Percentiles rank a stretch among this genome's conserved stretches.
These are phyloP conservation scores for Cornus florida DNA, from an alignment of 148 eudicot species.

Conservation along the genomic window DNA sequence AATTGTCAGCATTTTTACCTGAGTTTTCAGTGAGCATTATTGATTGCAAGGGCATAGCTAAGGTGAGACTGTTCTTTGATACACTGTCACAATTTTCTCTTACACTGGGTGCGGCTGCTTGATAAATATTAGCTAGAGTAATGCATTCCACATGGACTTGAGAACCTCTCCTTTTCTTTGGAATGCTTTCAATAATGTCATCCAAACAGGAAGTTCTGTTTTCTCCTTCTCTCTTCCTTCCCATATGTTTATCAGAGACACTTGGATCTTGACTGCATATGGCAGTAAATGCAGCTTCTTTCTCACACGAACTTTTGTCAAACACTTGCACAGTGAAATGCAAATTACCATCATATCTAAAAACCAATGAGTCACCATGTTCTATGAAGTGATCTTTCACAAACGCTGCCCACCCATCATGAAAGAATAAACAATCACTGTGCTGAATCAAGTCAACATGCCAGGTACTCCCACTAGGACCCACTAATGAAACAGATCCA, in stretches of 20 bases:
- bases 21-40: constrained; percentile 13
- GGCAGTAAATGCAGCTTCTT: constrained; percentile 70
- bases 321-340: constrained; percentile 70
- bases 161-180: constrained; percentile 56
- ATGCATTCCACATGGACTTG: constrained; percentile 33
- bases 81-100: constrained; percentile 24
- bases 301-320: constrained; percentile 83
- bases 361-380: constrained; percentile 70
- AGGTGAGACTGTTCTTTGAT: constrained; percentile 29
- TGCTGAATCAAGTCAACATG: constrained; percentile 45
- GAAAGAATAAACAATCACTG: constrained; percentile 49
- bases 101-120: constrained; percentile 19
- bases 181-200: constrained; percentile 28
- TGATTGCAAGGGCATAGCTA: constrained; percentile 42
- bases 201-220: constrained; percentile 21
- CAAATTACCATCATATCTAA: constrained; percentile 77
- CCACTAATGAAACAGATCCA: constrained; percentile 53
- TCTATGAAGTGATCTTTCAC: constrained; percentile 70
- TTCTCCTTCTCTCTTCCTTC: constrained; percentile 57
- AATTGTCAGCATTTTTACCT: constrained; percentile 20
- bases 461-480: constrained; percentile 90
- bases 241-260: constrained; percentile 16
- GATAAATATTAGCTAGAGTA: constrained; percentile 23
- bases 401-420: constrained; percentile 76
- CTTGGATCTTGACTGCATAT: constrained; percentile 51